These are phyloP conservation scores for Zoysia matrella DNA, from an alignment of 202 grass and related monocot genomes.

Conservation along the genomic window DNA sequence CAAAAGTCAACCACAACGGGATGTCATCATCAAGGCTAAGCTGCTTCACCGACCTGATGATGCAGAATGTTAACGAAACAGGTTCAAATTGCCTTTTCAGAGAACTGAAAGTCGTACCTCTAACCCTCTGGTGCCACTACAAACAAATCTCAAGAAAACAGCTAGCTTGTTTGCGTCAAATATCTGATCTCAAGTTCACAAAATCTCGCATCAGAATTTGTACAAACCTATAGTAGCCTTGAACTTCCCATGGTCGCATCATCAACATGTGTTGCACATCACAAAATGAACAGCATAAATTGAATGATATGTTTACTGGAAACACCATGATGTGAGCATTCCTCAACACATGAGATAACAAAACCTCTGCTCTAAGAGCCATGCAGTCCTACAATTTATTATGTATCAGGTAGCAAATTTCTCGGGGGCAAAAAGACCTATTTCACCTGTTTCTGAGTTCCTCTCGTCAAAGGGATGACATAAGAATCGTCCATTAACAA, in stretches of 20 bases:
- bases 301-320: background rate
- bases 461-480: constrained; percentile 59
- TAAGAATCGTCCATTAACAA: constrained; percentile 60
- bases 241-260: no score
- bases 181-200: background rate
- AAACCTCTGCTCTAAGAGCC: constrained; percentile 51
- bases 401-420: constrained; percentile 36
- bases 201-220: background rate
- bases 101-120: background rate
- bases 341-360: constrained; percentile 44
- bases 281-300: background rate
- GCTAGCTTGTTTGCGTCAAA: background rate
- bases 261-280: background rate
- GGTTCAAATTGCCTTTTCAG: background rate
- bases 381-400: constrained; percentile 55
- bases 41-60: background rate
- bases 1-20: background rate
- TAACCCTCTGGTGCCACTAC: background rate
- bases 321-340: constrained; percentile 20
- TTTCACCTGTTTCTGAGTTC: constrained; percentile 62
- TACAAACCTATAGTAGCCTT: no score
- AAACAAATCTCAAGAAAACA: no score
- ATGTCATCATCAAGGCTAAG: background rate
- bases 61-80: background rate
- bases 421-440: constrained; percentile 45